phyloP scores from a whole-genome alignment of 257 asterid species.

The Leptodermis oblonga region DNA sequence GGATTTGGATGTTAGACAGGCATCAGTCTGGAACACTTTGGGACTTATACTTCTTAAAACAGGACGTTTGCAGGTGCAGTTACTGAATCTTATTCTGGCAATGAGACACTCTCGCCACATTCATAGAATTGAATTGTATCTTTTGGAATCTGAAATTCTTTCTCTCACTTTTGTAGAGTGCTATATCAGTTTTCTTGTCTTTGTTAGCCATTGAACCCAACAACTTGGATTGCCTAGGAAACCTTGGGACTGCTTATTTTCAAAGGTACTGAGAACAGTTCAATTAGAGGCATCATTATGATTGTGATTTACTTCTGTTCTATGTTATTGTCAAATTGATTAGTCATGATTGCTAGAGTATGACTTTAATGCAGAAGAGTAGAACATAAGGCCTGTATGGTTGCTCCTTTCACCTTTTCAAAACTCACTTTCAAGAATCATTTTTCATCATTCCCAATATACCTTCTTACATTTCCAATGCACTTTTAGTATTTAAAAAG shows the following conservation, averaged over 20 bases:
- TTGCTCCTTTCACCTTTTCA: too few relatives aligned
- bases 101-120: slow-evolving; percentile 2
- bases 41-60: slow-evolving; percentile 82
- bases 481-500: too few relatives aligned
- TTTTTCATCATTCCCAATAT: too few relatives aligned
- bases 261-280: slow-evolving; percentile 46
- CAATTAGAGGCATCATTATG: background rate
- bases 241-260: slow-evolving; percentile 88
- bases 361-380: background rate
- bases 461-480: too few relatives aligned
- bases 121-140: background rate
- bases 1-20: slow-evolving; percentile 80
- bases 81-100: slow-evolving; percentile 7
- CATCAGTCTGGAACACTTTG: slow-evolving; percentile 80
- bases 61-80: slow-evolving; percentile 82
- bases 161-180: slow-evolving; percentile 58
- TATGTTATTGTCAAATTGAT: background rate
- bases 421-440: too few relatives aligned
- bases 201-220: slow-evolving; percentile 70
- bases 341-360: background rate
- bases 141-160: slow-evolving; percentile 20
- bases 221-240: slow-evolving; percentile 91
- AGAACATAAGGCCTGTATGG: background rate
- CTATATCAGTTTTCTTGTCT: slow-evolving; percentile 74
- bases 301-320: background rate